phyloP scores from a whole-genome alignment of 208 protist species.

The Naegleria fowleri region DNA sequence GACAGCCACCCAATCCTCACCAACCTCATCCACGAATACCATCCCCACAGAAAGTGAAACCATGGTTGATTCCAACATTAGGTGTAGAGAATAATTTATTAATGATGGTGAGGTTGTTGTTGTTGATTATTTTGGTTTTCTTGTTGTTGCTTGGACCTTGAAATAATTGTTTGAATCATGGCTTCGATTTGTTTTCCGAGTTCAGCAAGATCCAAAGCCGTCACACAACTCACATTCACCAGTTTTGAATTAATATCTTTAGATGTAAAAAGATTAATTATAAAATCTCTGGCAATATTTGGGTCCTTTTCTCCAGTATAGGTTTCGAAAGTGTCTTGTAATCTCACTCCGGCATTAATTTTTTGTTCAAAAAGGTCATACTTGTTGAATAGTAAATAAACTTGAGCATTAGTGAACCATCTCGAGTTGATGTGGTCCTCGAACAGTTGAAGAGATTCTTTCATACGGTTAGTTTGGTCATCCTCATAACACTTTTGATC shows the following conservation, averaged over 20 bases:
- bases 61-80: neutral
- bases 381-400: neutral
- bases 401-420: neutral
- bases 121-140: neutral
- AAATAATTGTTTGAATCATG: neutral
- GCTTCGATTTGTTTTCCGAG: neutral
- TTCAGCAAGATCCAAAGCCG: neutral
- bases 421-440: conserved; percentile 37
- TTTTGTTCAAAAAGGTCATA: neutral
- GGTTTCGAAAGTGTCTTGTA: neutral
- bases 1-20: no score
- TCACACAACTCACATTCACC: neutral
- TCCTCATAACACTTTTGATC: conserved; percentile 65
- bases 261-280: neutral
- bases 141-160: neutral
- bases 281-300: neutral
- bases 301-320: neutral
- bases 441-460: conserved; percentile 66
- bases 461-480: conserved; percentile 60
- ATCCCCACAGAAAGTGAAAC: neutral
- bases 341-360: neutral
- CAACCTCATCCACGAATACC: no score
- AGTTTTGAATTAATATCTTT: neutral
- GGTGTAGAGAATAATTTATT: neutral
- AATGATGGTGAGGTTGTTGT: neutral